These are phyloP conservation scores for Penicillium hesseltinei DNA, from an alignment of 2,329 filamentous ascomycete species.

Conservation along the genomic window DNA sequence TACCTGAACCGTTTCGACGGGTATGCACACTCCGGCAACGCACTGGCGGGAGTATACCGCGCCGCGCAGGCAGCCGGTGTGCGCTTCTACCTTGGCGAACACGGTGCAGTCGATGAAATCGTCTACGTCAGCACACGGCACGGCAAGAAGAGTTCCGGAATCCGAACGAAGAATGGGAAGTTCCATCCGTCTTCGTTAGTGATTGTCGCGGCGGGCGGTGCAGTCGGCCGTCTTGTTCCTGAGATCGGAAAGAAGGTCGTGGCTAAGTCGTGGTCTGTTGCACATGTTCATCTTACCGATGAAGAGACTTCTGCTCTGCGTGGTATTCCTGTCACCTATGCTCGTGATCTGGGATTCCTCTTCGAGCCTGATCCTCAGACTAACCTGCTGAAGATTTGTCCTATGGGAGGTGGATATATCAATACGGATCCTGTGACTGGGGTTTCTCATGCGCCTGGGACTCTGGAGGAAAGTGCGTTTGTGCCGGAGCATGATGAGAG, in stretches of 20 bases:
- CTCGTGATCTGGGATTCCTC: slow-evolving; percentile 63
- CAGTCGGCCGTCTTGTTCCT: slow-evolving; percentile 49
- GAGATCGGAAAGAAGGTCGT: slow-evolving; percentile 51
- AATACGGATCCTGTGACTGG: slow-evolving; percentile 48
- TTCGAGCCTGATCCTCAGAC: slow-evolving; percentile 63
- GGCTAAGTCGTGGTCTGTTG: slow-evolving; percentile 60
- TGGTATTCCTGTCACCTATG: slow-evolving; percentile 61
- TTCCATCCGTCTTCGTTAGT: slow-evolving; percentile 42
- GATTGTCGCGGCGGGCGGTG: slow-evolving; percentile 55
- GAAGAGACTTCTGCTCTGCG: slow-evolving; percentile 55
- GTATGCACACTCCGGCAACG: slow-evolving; percentile 57
- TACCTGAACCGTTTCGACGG: slow-evolving; percentile 60
- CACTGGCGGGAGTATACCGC: slow-evolving; percentile 49
- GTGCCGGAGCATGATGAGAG: slow-evolving; percentile 55
- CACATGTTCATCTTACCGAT: slow-evolving; percentile 57
- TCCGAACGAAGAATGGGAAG: slow-evolving; percentile 41
- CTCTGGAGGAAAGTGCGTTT: slow-evolving; percentile 42
- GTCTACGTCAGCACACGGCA: slow-evolving; percentile 31
- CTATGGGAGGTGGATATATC: slow-evolving; percentile 56
- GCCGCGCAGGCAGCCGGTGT: slow-evolving; percentile 44
- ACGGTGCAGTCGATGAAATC: slow-evolving; percentile 42
- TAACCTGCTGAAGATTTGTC: slow-evolving; percentile 59
- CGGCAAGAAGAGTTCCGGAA: slow-evolving; percentile 28
- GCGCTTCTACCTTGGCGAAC: slow-evolving; percentile 45
- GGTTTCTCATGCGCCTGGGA: slow-evolving; percentile 45